Conservation (phyloP, 2,329 filamentous ascomycete genomes). For the Xylaria multiplex region DNA sequence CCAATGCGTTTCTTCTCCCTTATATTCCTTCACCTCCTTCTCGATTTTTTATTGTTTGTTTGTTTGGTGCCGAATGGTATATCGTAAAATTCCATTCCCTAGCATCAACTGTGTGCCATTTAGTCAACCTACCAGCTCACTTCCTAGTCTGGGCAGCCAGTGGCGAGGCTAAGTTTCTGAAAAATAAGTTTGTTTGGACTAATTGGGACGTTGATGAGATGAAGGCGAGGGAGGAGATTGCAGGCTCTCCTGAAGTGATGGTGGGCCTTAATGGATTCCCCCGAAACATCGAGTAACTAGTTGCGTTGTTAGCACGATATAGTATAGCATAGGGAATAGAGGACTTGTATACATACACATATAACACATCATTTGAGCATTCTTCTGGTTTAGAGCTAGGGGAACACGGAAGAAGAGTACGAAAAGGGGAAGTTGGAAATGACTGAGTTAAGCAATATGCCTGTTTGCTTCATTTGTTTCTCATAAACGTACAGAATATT, state of each 20-base stretch:
- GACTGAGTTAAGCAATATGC: constrained; percentile 21
- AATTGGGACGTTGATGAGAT: constrained; percentile 41
- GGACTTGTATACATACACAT: not conserved
- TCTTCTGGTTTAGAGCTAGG: not conserved
- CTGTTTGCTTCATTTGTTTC: constrained; percentile 35
- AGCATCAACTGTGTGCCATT: not conserved
- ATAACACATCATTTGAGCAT: not conserved
- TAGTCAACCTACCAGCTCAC: constrained; percentile 37
- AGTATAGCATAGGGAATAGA: not conserved
- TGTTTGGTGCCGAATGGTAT: not conserved
- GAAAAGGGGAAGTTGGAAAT: not conserved
- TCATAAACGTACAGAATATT: constrained; percentile 40
- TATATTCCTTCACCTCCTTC: not conserved
- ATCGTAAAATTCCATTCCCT: not conserved
- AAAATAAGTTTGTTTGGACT: constrained; percentile 41
- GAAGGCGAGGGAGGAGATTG: constrained; percentile 40
- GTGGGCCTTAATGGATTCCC: constrained; percentile 41
- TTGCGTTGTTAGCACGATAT: not conserved
- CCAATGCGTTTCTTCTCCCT: not conserved
- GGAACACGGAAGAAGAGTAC: not conserved
- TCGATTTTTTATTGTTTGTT: not conserved
- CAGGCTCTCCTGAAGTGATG: constrained; percentile 33
- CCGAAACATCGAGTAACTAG: constrained; percentile 29
- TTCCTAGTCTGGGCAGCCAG: constrained; percentile 42
- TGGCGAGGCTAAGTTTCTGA: constrained; percentile 40